Base-by-base conservation (phyloP, 805 yeast species). In the Candida taoyuanica region DNA sequence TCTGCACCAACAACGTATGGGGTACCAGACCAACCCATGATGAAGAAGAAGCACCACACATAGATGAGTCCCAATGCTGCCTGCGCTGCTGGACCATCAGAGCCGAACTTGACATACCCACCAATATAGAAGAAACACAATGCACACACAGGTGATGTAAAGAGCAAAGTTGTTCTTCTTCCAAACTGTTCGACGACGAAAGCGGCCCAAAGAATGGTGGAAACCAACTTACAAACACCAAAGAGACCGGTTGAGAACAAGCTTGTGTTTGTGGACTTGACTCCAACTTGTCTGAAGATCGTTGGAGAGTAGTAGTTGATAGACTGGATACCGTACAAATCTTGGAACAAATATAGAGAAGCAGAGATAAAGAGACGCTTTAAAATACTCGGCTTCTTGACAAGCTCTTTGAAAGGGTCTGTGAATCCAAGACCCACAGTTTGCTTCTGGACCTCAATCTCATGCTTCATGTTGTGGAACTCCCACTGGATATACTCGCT, bases 231-330 rank as follows among this genome's bases (percentile, higher is more conserved):
- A 33, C 71, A 59, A 19, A 71, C 60, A 21, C 79, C 79, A 49
- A 72, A 72, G 33, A 73, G 55, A 36, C 78, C 78, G 7, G 77
- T 72, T 1, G 78, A 70, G 24, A 70, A 63, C 23, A 73, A 58
- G 5, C 65, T 65, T 0, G 76, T 64, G 36, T 63, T 59, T 5
- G 68, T 49, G 2, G 74, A 71, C 28, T 58, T 57, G 11, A 74
- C 63, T 12, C 80, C 79, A 32, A 74, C 60, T 4, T 74, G 64
- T 44, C 66, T 56, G 52, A 73, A 72, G 31, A 74, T 62, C 3
- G 70, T 63, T 14, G 74, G 74, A 9, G 77, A 70, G 52, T 74
- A 74, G 52, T 74, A 74, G 30, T 67, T 71, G 41, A 73, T 60
- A 27, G 76, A 74, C 45, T 71, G 66, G 51, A 73, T 67, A 31